A percentile compares a stretch with the other conserved stretches of the same genome.
These are phyloP conservation scores for Geotrichum phurueaensis DNA, from an alignment of 1,139 yeast species.

Conservation along the genomic window DNA sequence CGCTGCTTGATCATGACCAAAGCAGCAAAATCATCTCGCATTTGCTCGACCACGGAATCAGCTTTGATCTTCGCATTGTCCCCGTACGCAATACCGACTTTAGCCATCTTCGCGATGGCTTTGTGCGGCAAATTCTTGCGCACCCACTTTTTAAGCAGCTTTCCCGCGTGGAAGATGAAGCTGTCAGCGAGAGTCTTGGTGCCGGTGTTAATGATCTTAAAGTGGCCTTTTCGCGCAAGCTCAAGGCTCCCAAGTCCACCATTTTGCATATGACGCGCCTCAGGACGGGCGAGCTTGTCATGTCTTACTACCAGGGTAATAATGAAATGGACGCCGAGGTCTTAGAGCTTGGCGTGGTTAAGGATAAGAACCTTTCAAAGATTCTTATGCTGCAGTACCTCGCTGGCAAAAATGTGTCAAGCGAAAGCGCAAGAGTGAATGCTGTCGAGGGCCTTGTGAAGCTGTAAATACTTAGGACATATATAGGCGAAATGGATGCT, in stretches of 20 bases:
- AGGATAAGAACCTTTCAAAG: constrained; percentile 44
- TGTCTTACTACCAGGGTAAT: constrained; percentile 40
- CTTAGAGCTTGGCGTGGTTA: constrained; percentile 35
- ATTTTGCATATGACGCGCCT: constrained; percentile 47
- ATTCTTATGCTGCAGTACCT: constrained; percentile 56
- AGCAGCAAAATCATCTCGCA: constrained; percentile 51
- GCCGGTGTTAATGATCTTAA: constrained; percentile 36
- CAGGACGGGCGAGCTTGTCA: constrained; percentile 42
- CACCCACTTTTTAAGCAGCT: constrained; percentile 42
- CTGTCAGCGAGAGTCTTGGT: constrained; percentile 22
- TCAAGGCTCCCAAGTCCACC: constrained; percentile 51
- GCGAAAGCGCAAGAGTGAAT: constrained; percentile 36
- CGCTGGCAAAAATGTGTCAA: constrained; percentile 56
- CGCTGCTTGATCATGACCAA: constrained; percentile 52
- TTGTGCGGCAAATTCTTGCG: constrained; percentile 67
- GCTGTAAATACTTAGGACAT: neutral
- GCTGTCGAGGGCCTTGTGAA: constrained; percentile 31
- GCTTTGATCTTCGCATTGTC: constrained; percentile 65
- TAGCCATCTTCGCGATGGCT: constrained; percentile 82
- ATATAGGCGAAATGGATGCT: neutral
- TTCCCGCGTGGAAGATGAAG: constrained; percentile 25
- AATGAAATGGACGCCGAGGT: constrained; percentile 32
- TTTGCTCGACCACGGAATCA: constrained; percentile 54
- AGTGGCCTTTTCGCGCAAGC: constrained; percentile 36
- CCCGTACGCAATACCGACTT: constrained; percentile 89